These are phyloP conservation scores for Schwanniomyces vanrijiae DNA, from an alignment of 805 yeast genomes.

Conservation along the genomic window DNA sequence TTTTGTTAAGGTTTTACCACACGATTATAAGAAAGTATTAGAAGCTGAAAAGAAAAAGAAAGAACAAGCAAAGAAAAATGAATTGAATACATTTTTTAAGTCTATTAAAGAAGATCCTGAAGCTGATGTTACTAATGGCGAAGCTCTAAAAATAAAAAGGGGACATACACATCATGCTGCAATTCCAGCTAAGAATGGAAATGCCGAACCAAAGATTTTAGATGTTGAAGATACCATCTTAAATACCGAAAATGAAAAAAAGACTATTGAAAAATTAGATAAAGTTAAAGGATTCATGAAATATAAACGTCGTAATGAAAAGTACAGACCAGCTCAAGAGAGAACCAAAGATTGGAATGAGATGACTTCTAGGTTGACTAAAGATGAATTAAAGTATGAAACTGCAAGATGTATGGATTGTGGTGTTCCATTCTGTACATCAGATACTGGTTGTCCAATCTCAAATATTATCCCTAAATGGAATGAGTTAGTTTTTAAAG, in stretches of 20 bases:
- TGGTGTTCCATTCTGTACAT: conserved; percentile 98
- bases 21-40: conserved; percentile 86
- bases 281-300: conserved; percentile 90
- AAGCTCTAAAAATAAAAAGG: conserved; percentile 59
- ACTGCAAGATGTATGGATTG: conserved; percentile 99
- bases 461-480: conserved; percentile 97
- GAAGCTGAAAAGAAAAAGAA: conserved; percentile 68
- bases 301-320: conserved; percentile 85
- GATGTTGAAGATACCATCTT: conserved; percentile 88
- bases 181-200: conserved; percentile 21
- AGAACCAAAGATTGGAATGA: conserved; percentile 93
- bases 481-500: conserved; percentile 94
- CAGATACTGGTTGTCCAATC: conserved; percentile 97
- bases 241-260: conserved; percentile 64
- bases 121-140: conserved; percentile 87
- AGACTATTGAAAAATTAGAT: conserved; percentile 65
- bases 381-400: conserved; percentile 84
- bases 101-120: conserved; percentile 80
- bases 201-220: conserved; percentile 75
- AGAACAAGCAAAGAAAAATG: conserved; percentile 65
- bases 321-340: conserved; percentile 72
- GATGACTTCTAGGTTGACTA: conserved; percentile 73
- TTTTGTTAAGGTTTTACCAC: conserved; percentile 91
- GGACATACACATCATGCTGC: conserved; percentile 42
- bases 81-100: conserved; percentile 63